These are phyloP conservation scores for Kwoniella sp. DNA, from an alignment of 768 basidiomycete species.

Conservation along the genomic window DNA sequence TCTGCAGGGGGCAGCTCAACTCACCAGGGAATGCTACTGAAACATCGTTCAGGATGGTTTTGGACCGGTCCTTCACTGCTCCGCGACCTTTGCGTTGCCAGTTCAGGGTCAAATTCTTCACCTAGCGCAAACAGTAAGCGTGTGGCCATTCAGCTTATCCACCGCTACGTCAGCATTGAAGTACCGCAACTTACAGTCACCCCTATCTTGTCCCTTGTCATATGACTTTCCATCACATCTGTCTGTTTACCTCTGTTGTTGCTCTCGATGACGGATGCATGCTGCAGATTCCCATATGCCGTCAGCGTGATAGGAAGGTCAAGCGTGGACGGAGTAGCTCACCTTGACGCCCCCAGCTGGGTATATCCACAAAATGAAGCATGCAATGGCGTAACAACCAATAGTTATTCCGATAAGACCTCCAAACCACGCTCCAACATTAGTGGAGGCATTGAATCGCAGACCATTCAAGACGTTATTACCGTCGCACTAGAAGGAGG, in stretches of 20 bases:
- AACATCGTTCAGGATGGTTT: constrained; percentile 55
- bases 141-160: background rate
- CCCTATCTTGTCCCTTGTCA: constrained; percentile 50
- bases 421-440: constrained; percentile 45
- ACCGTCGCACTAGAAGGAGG: constrained; percentile 52
- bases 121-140: constrained; percentile 6
- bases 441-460: constrained; percentile 42
- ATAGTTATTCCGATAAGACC: constrained; percentile 52
- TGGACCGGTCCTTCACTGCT: constrained; percentile 30
- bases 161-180: no score
- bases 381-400: constrained; percentile 50
- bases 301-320: background rate
- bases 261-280: constrained; percentile 51
- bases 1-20: constrained; percentile 1
- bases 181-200: constrained; percentile 51
- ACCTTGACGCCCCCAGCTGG: constrained; percentile 55
- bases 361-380: constrained; percentile 51
- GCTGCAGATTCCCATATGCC: constrained; percentile 11
- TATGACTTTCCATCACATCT: constrained; percentile 47
- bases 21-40: constrained; percentile 52
- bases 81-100: constrained; percentile 34
- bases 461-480: constrained; percentile 57
- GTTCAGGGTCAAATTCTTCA: constrained; percentile 31
- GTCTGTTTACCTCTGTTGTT: constrained; percentile 39
- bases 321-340: background rate